Percentiles rank a stretch among this genome's conserved stretches.
Conservation (phyloP, 768 basidiomycete genomes). For the Boletus reticulatus region DNA sequence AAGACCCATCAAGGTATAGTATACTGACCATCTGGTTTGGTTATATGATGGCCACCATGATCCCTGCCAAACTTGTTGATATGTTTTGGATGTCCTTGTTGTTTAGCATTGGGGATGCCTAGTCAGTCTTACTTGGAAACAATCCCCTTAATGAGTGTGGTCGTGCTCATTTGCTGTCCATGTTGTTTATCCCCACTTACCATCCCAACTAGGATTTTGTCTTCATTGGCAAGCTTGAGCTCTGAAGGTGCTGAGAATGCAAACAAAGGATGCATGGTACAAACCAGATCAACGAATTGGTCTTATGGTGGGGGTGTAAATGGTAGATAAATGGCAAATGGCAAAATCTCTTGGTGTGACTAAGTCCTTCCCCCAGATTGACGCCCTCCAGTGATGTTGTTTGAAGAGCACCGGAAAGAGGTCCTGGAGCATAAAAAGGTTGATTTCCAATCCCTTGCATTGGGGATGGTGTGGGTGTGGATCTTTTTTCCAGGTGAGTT, state of each 20-base stretch:
- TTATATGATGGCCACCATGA: conserved; percentile 23
- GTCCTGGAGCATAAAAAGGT: conserved; percentile 10
- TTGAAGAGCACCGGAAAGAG: not conserved
- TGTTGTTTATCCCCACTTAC: not conserved
- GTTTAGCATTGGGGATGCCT: conserved; percentile 49
- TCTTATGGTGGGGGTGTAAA: conserved; percentile 18
- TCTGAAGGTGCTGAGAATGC: conserved; percentile 17
- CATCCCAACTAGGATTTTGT: too few relatives aligned
- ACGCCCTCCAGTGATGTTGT: not conserved
- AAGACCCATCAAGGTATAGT: conserved; percentile 28
- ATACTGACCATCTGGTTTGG: conserved; percentile 52
- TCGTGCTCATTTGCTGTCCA: not conserved
- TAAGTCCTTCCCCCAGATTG: not conserved
- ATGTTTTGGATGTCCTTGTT: conserved; percentile 54
- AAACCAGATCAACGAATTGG: conserved; percentile 1
- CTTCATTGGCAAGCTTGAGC: not conserved
- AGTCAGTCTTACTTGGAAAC: conserved; percentile 53
- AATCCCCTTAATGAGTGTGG: conserved; percentile 47
- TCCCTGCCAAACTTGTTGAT: conserved; percentile 42
- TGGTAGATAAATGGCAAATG: conserved; percentile 23
- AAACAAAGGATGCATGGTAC: conserved; percentile 25
- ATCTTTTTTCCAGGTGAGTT: too few relatives aligned
- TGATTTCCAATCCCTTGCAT: conserved; percentile 1
- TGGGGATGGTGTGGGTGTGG: not conserved
- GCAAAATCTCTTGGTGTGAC: conserved; percentile 12